Evolutionary conservation across 805 yeast genomes (phyloP).

Genomic region (Teunomyces lycoperdinae): DNA sequence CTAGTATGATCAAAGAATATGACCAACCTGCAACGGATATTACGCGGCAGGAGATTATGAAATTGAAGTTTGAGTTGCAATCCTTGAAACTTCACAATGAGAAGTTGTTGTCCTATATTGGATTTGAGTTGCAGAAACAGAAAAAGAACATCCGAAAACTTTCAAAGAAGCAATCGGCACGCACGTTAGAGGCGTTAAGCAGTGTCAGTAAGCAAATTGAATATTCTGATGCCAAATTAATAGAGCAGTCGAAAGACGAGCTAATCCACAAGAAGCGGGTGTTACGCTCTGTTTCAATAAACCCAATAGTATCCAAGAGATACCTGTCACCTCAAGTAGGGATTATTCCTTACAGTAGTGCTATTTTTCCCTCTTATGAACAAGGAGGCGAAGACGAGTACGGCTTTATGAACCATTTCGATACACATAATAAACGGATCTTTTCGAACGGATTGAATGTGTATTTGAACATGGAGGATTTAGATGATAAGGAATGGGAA

Average conservation of each 20-base stretch:
- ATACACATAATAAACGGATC: slow-evolving; percentile 21
- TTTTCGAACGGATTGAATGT: slow-evolving; percentile 26
- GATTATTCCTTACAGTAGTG: neutral
- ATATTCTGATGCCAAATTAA: slow-evolving; percentile 53
- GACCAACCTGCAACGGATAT: slow-evolving; percentile 20
- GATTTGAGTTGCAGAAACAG: slow-evolving; percentile 52
- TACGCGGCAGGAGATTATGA: slow-evolving; percentile 48
- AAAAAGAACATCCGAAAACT: slow-evolving; percentile 40
- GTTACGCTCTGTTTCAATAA: slow-evolving; percentile 35
- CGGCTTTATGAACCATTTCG: slow-evolving; percentile 28
- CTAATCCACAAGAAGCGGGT: slow-evolving; percentile 43
- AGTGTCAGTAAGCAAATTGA: slow-evolving; percentile 27
- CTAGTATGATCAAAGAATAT: slow-evolving; percentile 15
- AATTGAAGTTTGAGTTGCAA: slow-evolving; percentile 51
- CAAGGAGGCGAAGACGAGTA: slow-evolving; percentile 26
- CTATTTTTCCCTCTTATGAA: neutral
- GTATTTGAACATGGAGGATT: slow-evolving; percentile 21
- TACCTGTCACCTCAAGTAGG: slow-evolving; percentile 5
- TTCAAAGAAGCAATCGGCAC: slow-evolving; percentile 34
- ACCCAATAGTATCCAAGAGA: slow-evolving; percentile 18
- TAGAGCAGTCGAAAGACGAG: slow-evolving; percentile 45
- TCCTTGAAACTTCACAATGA: slow-evolving; percentile 55
- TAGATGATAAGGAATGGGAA: slow-evolving; percentile 13
- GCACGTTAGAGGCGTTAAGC: slow-evolving; percentile 15
- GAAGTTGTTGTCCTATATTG: slow-evolving; percentile 54